phyloP scores from a whole-genome alignment of 2,329 filamentous ascomycete genomes.

The Davidsoniella eucalypti region DNA sequence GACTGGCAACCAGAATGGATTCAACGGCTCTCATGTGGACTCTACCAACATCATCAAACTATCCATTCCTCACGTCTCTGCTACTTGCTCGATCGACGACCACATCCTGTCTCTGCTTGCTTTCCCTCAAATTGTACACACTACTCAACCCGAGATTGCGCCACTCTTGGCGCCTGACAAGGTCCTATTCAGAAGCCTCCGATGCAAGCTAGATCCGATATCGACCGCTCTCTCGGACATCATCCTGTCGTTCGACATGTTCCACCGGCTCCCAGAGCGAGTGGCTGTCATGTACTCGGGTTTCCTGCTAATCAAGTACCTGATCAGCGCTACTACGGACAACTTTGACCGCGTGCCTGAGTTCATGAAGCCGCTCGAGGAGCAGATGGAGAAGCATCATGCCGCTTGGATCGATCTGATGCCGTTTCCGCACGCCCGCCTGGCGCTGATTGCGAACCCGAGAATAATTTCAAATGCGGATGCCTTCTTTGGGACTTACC shows the following conservation, averaged over 20 bases:
- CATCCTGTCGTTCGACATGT: constrained; percentile 64
- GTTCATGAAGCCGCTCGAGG: constrained; percentile 50
- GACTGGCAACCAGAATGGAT: background rate
- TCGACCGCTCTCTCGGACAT: constrained; percentile 80
- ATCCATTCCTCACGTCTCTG: constrained; percentile 2
- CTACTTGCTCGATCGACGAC: constrained; percentile 10
- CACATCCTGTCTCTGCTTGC: constrained; percentile 7
- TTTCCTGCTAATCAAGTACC: constrained; percentile 78
- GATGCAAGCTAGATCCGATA: constrained; percentile 27
- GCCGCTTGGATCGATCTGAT: constrained; percentile 72
- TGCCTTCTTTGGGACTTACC: constrained; percentile 66
- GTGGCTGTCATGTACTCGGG: constrained; percentile 71
- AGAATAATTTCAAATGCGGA: constrained; percentile 21
- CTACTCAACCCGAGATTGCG: constrained; percentile 9
- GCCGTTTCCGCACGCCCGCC: constrained; percentile 64
- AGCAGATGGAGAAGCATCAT: constrained; percentile 52
- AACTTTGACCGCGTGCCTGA: constrained; percentile 65
- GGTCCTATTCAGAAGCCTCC: constrained; percentile 1
- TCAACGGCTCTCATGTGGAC: background rate
- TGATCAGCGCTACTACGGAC: constrained; percentile 60
- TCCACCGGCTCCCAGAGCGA: constrained; percentile 63
- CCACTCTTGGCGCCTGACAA: constrained; percentile 3
- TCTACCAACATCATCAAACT: constrained; percentile 3
- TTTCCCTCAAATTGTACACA: background rate
- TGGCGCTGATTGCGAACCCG: constrained; percentile 34